These are phyloP conservation scores for Cardamine chenopodiifolia DNA, from an alignment of 345 rosid genomes.

Conservation along the genomic window DNA sequence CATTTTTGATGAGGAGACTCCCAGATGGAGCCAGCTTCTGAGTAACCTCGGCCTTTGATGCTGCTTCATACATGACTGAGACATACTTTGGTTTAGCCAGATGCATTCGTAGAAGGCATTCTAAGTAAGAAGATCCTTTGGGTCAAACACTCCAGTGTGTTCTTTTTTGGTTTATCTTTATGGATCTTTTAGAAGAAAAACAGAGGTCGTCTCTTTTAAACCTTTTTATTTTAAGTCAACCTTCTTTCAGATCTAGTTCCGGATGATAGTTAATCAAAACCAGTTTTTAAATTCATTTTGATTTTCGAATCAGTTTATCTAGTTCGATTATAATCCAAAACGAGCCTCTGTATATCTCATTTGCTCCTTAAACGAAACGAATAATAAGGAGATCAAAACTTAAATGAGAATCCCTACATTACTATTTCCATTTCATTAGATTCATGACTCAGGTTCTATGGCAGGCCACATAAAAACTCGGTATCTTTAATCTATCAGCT, in stretches of 20 bases:
- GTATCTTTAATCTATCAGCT: conserved; percentile 30
- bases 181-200: background rate
- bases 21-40: conserved; percentile 82
- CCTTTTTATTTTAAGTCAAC: background rate
- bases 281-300: background rate
- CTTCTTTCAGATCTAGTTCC: background rate
- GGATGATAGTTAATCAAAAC: background rate
- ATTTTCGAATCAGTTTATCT: background rate
- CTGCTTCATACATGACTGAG: conserved; percentile 9
- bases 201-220: background rate
- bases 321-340: background rate
- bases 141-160: background rate
- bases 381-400: conserved; percentile 4
- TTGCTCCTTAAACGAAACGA: background rate
- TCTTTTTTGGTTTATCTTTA: background rate
- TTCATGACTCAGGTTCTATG: conserved; percentile 7
- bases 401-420: background rate
- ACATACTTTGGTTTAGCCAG: conserved; percentile 3
- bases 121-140: background rate
- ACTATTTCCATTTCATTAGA: background rate
- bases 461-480: background rate
- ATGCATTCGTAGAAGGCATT: background rate
- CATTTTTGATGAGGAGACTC: conserved; percentile 91
- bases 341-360: background rate
- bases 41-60: conserved; percentile 56